Evolutionary conservation across 1,284 basidiomycete species (phyloP).

Genomic region (Ganoderma meredithae): DNA sequence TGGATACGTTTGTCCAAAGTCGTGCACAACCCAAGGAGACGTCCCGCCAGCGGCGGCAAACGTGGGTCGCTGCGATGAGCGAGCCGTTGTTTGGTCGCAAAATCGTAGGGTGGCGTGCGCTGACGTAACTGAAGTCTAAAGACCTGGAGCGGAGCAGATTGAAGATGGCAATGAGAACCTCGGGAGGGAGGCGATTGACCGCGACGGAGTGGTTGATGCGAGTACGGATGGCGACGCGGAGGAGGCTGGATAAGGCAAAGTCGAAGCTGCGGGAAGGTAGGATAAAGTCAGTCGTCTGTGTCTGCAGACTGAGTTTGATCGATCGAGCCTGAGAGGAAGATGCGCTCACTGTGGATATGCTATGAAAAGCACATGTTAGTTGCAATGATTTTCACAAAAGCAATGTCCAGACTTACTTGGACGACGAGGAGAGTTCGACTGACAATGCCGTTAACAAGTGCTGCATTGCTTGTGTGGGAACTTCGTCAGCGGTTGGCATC

Average conservation of each 20-base stretch:
- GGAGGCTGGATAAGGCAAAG: background rate
- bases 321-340: too few species aligned
- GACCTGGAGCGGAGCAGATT: background rate
- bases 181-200: slow-evolving; percentile 7
- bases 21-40: slow-evolving; percentile 4
- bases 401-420: background rate
- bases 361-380: too few species aligned
- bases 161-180: slow-evolving; percentile 12
- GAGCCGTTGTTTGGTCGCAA: slow-evolving; percentile 1
- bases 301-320: too few species aligned
- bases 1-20: slow-evolving; percentile 13
- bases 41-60: slow-evolving; percentile 20
- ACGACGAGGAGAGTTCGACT: background rate
- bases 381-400: too few species aligned
- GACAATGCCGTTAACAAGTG: background rate
- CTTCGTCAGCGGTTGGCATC: background rate
- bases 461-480: background rate
- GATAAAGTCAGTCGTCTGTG: background rate
- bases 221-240: background rate
- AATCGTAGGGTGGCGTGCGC: background rate
- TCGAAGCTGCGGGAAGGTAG: background rate
- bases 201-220: background rate
- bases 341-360: too few species aligned
- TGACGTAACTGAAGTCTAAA: background rate
- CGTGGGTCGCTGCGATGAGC: slow-evolving; percentile 18